A percentile compares a stretch with the other conserved stretches of the same genome.
Conservation (phyloP, 768 basidiomycete genomes). For the Calvatia gigantea region DNA sequence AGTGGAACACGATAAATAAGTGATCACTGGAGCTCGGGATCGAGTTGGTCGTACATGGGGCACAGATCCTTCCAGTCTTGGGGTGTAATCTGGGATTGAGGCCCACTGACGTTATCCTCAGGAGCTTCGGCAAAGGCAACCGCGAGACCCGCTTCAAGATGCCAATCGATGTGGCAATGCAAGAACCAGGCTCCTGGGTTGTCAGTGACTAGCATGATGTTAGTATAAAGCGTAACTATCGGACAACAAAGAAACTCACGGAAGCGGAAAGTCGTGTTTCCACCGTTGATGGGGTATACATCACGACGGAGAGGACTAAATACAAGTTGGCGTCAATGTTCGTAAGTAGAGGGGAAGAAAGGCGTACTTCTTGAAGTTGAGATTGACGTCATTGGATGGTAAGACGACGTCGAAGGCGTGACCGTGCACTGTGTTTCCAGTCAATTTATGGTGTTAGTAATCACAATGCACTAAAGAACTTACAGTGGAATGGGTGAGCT, state of each 20-base stretch:
- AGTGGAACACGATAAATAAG: neutral
- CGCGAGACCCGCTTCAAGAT: slow-evolving; percentile 36
- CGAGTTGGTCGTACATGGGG: slow-evolving; percentile 17
- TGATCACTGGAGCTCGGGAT: slow-evolving; percentile 16
- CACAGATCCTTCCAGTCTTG: slow-evolving; percentile 18
- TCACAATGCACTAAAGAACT: neutral
- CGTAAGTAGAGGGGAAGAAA: neutral
- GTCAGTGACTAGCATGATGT: slow-evolving; percentile 10
- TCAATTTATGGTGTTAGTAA: too few species aligned
- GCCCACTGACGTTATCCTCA: slow-evolving; percentile 22
- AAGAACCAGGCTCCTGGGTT: slow-evolving; percentile 22
- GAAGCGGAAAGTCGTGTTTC: slow-evolving; percentile 16
- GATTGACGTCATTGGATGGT: neutral
- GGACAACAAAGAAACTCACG: neutral
- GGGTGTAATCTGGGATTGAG: slow-evolving; percentile 23
- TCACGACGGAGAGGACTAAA: slow-evolving; percentile 17
- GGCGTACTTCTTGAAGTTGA: slow-evolving; percentile 12
- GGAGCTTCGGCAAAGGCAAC: slow-evolving; percentile 35
- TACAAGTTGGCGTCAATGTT: neutral
- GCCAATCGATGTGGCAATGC: slow-evolving; percentile 28
- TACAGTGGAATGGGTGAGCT: slow-evolving; percentile 8
- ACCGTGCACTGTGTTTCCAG: slow-evolving; percentile 21
- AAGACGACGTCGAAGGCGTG: slow-evolving; percentile 25
- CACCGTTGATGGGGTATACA: slow-evolving; percentile 14
- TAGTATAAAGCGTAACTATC: neutral